A percentile compares a stretch with the other conserved stretches of the same genome.
These are phyloP conservation scores for Phytophthora kernoviae DNA, from an alignment of 352 stramenopile genomes.

Conservation along the genomic window DNA sequence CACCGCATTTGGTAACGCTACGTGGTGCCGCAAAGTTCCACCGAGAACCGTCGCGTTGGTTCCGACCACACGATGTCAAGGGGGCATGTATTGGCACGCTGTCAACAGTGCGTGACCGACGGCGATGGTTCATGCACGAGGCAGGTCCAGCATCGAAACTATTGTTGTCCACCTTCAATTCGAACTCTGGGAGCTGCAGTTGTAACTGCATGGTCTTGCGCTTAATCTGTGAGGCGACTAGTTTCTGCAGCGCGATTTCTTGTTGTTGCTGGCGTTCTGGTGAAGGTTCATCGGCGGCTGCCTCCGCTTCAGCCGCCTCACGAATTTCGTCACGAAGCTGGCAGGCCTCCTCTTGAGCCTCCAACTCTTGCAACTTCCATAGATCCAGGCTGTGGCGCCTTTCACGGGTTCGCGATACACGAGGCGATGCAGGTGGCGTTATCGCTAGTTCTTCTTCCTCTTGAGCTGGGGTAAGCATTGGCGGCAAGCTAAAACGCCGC, in stretches of 20 bases:
- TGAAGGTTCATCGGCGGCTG: conserved; percentile 54
- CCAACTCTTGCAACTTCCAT: conserved; percentile 49
- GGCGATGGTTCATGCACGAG: conserved; percentile 23
- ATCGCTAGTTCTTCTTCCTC: conserved; percentile 21
- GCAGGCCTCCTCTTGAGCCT: conserved; percentile 44
- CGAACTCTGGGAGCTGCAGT: conserved; percentile 45
- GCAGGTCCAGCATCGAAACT: conserved; percentile 27
- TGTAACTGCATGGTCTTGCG: conserved; percentile 62
- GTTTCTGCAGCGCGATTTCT: conserved; percentile 70
- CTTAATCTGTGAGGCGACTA: conserved; percentile 69
- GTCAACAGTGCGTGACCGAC: conserved; percentile 23
- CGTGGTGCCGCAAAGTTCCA: conserved; percentile 31
- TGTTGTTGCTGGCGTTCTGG: conserved; percentile 73
- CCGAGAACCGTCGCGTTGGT: conserved; percentile 13
- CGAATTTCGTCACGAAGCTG: conserved; percentile 64
- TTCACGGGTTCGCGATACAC: conserved; percentile 32
- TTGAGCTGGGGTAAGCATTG: conserved; percentile 23
- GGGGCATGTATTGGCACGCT: conserved; percentile 21
- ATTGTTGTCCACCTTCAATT: conserved; percentile 41
- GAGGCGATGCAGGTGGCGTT: conserved; percentile 35
- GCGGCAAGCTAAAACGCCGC: conserved; percentile 31
- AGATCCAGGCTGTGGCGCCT: conserved; percentile 58
- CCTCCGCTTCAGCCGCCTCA: conserved; percentile 38
- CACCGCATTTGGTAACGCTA: conserved; percentile 24
- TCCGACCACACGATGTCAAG: conserved; percentile 29